phyloP scores from a whole-genome alignment of 352 stramenopile species.

The Phytophthora constricta region DNA sequence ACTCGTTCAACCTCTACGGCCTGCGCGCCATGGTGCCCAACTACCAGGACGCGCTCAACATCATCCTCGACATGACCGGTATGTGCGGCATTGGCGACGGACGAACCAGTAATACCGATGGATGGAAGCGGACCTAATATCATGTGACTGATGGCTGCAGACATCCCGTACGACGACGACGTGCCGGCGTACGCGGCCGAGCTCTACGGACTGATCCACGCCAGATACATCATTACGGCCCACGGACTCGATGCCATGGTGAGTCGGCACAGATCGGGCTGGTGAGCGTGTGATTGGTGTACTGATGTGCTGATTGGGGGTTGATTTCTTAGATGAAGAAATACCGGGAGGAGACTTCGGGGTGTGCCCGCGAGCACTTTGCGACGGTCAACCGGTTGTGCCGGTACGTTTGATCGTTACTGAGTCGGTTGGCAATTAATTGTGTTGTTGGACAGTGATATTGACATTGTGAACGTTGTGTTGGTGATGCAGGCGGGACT shows the following conservation, averaged over 20 bases:
- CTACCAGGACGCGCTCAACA: slow-evolving; percentile 92
- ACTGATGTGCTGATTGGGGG: not conserved
- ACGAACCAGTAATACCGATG: not conserved
- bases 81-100: slow-evolving; percentile 6
- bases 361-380: slow-evolving; percentile 84
- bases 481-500: slow-evolving; percentile 64
- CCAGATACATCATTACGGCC: slow-evolving; percentile 91
- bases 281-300: slow-evolving; percentile 1
- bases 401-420: slow-evolving; percentile 77
- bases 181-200: slow-evolving; percentile 87
- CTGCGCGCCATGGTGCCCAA: slow-evolving; percentile 89
- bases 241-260: slow-evolving; percentile 91
- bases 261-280: slow-evolving; percentile 3
- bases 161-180: slow-evolving; percentile 91
- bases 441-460: too few relatives aligned
- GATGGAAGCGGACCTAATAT: not conserved
- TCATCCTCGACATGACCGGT: slow-evolving; percentile 92
- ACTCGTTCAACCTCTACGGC: slow-evolving; percentile 95
- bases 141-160: slow-evolving; percentile 44
- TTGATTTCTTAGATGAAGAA: slow-evolving; percentile 77
- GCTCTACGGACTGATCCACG: slow-evolving; percentile 90
- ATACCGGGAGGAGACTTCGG: slow-evolving; percentile 90
- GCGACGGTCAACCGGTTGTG: slow-evolving; percentile 83
- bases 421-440: too few relatives aligned
- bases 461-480: not conserved